A percentile compares a stretch with the other conserved stretches of the same genome.
phyloP scores from a whole-genome alignment of 1,284 basidiomycete species.

The Chalciporus sp. region DNA sequence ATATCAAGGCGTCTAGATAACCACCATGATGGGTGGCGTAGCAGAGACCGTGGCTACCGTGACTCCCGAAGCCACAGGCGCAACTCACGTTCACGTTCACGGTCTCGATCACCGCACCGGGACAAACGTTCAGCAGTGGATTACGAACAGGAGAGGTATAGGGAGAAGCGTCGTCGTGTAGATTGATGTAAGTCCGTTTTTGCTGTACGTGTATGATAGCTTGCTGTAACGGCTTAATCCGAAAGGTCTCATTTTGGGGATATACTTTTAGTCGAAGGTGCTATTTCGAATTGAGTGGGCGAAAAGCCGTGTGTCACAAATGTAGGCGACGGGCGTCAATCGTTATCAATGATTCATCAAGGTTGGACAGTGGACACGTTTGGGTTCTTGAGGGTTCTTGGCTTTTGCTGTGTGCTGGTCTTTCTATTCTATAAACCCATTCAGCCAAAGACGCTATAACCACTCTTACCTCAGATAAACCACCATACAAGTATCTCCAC shows the following conservation, averaged over 20 bases:
- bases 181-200: constrained; percentile 30
- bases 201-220: neutral
- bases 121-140: constrained; percentile 40
- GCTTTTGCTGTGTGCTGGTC: too few species aligned
- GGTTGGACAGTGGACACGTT: neutral
- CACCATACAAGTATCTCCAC: constrained; percentile 6
- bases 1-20: constrained; percentile 30
- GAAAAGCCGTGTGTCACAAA: too few species aligned
- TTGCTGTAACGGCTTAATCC: constrained; percentile 1
- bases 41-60: constrained; percentile 28
- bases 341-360: constrained; percentile 24
- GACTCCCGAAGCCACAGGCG: constrained; percentile 23
- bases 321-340: constrained; percentile 5
- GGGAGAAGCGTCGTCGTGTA: constrained; percentile 44
- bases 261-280: neutral
- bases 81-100: constrained; percentile 37
- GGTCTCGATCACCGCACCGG: constrained; percentile 40
- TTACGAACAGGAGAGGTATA: constrained; percentile 37
- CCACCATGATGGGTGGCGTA: constrained; percentile 25
- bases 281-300: neutral
- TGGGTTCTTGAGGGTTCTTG: neutral
- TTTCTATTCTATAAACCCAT: constrained; percentile 14
- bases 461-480: neutral
- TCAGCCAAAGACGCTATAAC: neutral
- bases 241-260: constrained; percentile 3